Base-by-base conservation (phyloP, 2,329 filamentous ascomycete species). In the Reticulascus tulasneorum region DNA sequence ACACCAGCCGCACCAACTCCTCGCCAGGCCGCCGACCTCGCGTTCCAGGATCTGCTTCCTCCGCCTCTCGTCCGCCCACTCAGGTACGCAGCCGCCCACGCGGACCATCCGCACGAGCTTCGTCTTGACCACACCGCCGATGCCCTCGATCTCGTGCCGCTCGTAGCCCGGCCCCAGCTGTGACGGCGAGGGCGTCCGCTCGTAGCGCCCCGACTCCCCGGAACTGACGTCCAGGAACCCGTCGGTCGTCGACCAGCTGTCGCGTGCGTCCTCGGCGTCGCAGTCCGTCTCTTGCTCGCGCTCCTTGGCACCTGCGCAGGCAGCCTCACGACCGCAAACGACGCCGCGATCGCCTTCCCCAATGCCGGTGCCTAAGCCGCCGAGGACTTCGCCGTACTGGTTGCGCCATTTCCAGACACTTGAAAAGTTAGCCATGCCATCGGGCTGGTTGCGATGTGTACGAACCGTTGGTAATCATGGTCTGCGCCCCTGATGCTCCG, bases 1-100 rank as follows among this genome's bases (percentile, higher is more conserved):
- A 58, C 91, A 97, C 90, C 91, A 96, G 0, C 85, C 87, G 59
- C 90, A 97, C 87, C 88, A 95, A 55, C 85, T 89, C 42, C 90
- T 74, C 38, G 79, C 70, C 31, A 64, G 60, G 1, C 86, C 86
- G 11, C 68, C 68, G 35, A 82, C 73, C 60, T 97, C 91, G 17
- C 83, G 67, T 12, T 72, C 71, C 18, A 96, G 66, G 47, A 84
- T 83, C 38, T 73, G 71, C 5, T 78, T 79, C 7, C 73, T 71
- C 23, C 74, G 74, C 37, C 76, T 73, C 60, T 94, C 87, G 53
- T 91, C 87, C 46, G 86, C 84, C 64, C 82, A 89, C 56, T 95
- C 87, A 44, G 84, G 84, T 10, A 96, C 91, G 44, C 84, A 87
- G 5, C 84, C 85, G 1, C 90, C 91, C 1, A 96, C 81, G 41